phyloP scores from a whole-genome alignment of 2,329 filamentous ascomycete genomes.

The Coleophoma eucalyptorum region DNA sequence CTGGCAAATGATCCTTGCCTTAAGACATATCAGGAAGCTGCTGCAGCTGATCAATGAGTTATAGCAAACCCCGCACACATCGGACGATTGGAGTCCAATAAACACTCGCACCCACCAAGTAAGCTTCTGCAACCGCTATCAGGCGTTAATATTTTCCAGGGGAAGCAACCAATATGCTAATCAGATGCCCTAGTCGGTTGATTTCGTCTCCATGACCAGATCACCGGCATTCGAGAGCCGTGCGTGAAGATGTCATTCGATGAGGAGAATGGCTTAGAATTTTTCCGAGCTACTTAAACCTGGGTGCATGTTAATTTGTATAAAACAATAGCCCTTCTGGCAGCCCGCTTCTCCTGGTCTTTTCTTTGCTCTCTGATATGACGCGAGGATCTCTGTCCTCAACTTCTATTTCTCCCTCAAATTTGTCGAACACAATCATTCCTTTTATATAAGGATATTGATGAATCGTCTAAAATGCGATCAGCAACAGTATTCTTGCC shows the following conservation, averaged over 20 bases:
- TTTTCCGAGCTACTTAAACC: too few relatives aligned
- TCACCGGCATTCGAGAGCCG: not conserved
- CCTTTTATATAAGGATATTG: not conserved
- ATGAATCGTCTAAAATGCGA: not conserved
- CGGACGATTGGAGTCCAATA: not conserved
- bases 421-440: not conserved
- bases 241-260: not conserved
- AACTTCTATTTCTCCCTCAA: not conserved
- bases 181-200: slow-evolving; percentile 1
- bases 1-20: not conserved
- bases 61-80: not conserved
- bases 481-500: slow-evolving; percentile 2
- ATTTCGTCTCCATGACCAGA: not conserved
- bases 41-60: not conserved
- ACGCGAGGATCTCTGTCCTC: not conserved
- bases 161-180: slow-evolving; percentile 13
- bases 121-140: not conserved
- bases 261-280: too few relatives aligned
- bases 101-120: not conserved
- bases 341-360: not conserved
- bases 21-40: slow-evolving; percentile 1
- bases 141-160: slow-evolving; percentile 3
- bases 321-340: too few relatives aligned
- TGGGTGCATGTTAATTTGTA: too few relatives aligned
- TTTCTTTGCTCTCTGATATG: not conserved